Conservation (phyloP, 805 yeast species). For the Kazachstania martiniae region DNA sequence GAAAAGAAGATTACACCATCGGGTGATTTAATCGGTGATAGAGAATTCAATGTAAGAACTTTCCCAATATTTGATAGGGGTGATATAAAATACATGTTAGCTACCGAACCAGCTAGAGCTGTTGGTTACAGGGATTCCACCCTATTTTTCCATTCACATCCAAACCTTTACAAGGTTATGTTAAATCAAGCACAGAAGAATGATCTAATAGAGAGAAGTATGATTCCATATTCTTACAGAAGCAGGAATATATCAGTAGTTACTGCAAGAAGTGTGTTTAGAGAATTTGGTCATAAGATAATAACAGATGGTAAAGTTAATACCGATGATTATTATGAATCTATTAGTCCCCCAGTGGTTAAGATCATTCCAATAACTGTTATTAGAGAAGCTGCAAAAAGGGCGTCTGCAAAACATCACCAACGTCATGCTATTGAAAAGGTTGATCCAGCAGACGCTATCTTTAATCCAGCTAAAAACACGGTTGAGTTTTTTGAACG, state of each 20-base stretch:
- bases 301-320: constrained; percentile 71
- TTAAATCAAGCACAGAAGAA: constrained; percentile 69
- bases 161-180: constrained; percentile 59
- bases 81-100: constrained; percentile 69
- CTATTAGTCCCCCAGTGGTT: no score
- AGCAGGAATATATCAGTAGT: constrained; percentile 84
- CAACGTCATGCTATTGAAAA: neutral
- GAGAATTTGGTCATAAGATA: constrained; percentile 86
- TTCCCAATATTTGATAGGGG: constrained; percentile 52
- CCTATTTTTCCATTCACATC: constrained; percentile 77
- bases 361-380: no score
- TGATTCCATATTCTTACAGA: constrained; percentile 82
- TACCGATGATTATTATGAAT: constrained; percentile 83
- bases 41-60: constrained; percentile 62
- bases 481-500: constrained; percentile 32
- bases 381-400: constrained; percentile 47
- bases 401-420: constrained; percentile 31
- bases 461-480: constrained; percentile 26
- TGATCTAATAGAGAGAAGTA: constrained; percentile 68
- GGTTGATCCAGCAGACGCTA: neutral
- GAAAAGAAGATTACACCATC: constrained; percentile 54
- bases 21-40: constrained; percentile 62
- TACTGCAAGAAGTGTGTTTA: constrained; percentile 77
- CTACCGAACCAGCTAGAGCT: constrained; percentile 93
- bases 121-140: constrained; percentile 92